A percentile compares a stretch with the other conserved stretches of the same genome.
phyloP scores from a whole-genome alignment of 768 basidiomycete genomes.

The Mycena haematopus region DNA sequence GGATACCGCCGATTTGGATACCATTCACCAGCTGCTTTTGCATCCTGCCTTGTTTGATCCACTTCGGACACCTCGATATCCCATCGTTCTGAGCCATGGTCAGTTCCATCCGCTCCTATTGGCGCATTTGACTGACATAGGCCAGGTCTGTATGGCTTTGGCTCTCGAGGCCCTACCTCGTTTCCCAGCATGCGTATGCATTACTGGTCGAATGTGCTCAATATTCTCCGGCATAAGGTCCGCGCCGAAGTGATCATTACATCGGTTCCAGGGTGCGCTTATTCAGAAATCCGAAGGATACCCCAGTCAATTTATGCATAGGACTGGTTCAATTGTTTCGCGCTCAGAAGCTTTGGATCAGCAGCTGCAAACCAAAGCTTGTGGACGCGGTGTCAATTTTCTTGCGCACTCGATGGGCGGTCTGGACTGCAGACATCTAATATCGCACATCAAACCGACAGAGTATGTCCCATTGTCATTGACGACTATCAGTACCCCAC shows the following conservation, averaged over 20 bases:
- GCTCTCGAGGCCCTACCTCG: conserved; percentile 81
- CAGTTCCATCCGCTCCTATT: conserved; percentile 33
- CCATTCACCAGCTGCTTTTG: conserved; percentile 72
- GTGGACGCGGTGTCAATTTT: conserved; percentile 87
- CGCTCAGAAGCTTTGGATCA: conserved; percentile 79
- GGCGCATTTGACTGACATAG: conserved; percentile 16
- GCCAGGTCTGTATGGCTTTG: conserved; percentile 92
- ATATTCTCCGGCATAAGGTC: conserved; percentile 76
- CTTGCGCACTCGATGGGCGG: conserved; percentile 99
- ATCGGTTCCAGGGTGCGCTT: conserved; percentile 83
- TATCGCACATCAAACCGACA: conserved; percentile 81
- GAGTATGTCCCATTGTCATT: conserved; percentile 88
- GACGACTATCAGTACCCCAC: conserved; percentile 91
- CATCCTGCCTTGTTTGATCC: conserved; percentile 84
- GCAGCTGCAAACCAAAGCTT: conserved; percentile 68
- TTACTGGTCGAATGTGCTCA: conserved; percentile 92
- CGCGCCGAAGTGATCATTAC: conserved; percentile 97
- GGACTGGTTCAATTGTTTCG: conserved; percentile 88
- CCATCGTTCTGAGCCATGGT: conserved; percentile 98
- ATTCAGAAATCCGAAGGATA: background rate
- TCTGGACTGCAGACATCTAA: conserved; percentile 91
- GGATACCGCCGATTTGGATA: conserved; percentile 43
- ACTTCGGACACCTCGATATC: conserved; percentile 79
- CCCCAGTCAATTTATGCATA: conserved; percentile 36
- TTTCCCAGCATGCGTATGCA: conserved; percentile 88